Conservation (phyloP, 805 yeast species). For the Ogataea corticis region DNA sequence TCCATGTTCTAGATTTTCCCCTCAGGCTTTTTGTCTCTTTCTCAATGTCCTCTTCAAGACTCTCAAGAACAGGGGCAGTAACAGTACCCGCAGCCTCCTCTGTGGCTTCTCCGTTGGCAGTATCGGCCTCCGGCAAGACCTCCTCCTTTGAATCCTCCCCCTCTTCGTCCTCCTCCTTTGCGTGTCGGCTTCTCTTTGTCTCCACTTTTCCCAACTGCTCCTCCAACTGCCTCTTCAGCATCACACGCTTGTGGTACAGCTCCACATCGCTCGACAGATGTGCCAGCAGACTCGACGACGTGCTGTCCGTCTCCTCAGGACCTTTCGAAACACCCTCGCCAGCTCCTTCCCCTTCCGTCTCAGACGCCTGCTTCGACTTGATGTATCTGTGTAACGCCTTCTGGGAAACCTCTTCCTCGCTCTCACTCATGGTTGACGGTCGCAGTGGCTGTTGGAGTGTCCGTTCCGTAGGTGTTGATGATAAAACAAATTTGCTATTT, state of each 20-base stretch:
- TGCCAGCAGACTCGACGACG: slow-evolving; percentile 18
- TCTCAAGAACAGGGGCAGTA: no score
- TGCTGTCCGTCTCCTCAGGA: slow-evolving; percentile 1
- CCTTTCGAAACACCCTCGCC: slow-evolving; percentile 6
- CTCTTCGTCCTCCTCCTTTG: slow-evolving; percentile 2
- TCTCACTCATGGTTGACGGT: slow-evolving; percentile 11
- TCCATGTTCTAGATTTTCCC: slow-evolving; percentile 30
- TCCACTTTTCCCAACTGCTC: slow-evolving; percentile 11
- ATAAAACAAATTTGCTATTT: slow-evolving; percentile 2
- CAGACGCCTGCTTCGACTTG: slow-evolving; percentile 10
- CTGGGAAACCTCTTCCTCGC: slow-evolving; percentile 7
- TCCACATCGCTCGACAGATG: slow-evolving; percentile 32
- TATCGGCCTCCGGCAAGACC: no score
- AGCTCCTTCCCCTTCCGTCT: slow-evolving; percentile 3
- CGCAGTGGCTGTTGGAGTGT: no score
- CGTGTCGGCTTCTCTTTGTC: no score
- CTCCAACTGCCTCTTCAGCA: slow-evolving; percentile 23
- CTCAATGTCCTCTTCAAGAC: slow-evolving; percentile 5
- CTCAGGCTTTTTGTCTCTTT: slow-evolving; percentile 5
- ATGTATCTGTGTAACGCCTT: slow-evolving; percentile 16
- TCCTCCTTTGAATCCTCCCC: neutral
- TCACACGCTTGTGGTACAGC: slow-evolving; percentile 32
- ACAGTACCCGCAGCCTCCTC: slow-evolving; percentile 5
- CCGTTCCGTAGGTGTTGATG: slow-evolving; percentile 1
- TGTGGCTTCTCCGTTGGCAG: slow-evolving; percentile 4